Evolutionary conservation across 805 yeast genomes (phyloP), one percentile per base, ranked within the genome.

Genomic region (Kazachstania taianensis): DNA sequence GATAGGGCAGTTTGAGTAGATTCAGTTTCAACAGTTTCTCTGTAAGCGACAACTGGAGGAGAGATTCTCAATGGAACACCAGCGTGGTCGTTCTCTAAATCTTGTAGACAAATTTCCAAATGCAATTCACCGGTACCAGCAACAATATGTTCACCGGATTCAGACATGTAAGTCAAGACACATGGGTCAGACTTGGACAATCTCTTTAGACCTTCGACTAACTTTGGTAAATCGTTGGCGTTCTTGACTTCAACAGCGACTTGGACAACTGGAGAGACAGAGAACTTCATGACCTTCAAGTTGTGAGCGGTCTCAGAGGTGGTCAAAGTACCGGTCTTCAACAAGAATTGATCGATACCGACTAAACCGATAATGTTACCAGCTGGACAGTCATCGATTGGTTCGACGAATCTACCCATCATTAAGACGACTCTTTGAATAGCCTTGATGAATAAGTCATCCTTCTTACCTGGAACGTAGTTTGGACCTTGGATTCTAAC

Each of bases 91-190:
- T 92, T 77, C 75, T 86, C 94, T 67, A 89, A 80, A 72, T 89
- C 98, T 59, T 69, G 65, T 67, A 89, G 72, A 77, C 97, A 92
- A 71, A 89, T 89, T 74, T 89, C 98, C 76, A 89, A 78, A 70
- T 89, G 98, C 70, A 89, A 81, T 76, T 89, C 98, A 84, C 98
- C 98, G 61, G 97, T 85, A 73, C 94, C 94, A 61, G 97, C 97
- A 69, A 89, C 97, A 72, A 92, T 78, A 74, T 89, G 97, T 78
- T 89, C 97, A 85, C 98, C 98, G 53, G 96, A 77, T 71, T 78
- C 89, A 56, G 79, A 66, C 75, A 89, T 87, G 67, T 63, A 62
- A 63, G 82, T 70, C 68, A 84, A 73, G 57, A 92, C 97, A 79
- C 97, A 89, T 65, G 98, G 98, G 71, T 89, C 98, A 49, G 97